A percentile compares a stretch with the other conserved stretches of the same genome.
Conservation (phyloP, 768 basidiomycete genomes). For the Leccinum sublutescens region DNA sequence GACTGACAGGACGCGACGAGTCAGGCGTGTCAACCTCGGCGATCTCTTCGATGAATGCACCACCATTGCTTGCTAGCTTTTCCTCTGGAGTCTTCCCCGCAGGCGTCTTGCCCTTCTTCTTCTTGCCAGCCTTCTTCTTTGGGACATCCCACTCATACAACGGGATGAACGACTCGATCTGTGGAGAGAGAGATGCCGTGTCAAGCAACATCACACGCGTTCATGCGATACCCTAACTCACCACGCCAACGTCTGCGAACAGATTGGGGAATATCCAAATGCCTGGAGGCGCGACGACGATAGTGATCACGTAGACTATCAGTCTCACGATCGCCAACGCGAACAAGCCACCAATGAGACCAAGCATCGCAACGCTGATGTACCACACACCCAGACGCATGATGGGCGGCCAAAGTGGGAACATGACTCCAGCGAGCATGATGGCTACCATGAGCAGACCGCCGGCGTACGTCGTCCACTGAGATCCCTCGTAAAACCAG, state of each 20-base stretch:
- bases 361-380: slow-evolving; percentile 83
- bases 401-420: slow-evolving; percentile 95
- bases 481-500: slow-evolving; percentile 96
- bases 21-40: slow-evolving; percentile 31
- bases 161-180: slow-evolving; percentile 98
- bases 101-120: slow-evolving; percentile 50
- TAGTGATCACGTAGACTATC: slow-evolving; percentile 92
- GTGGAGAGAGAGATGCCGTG: not conserved
- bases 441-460: slow-evolving; percentile 88
- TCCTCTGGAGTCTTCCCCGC: slow-evolving; percentile 33
- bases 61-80: slow-evolving; percentile 41
- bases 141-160: slow-evolving; percentile 95
- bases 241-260: slow-evolving; percentile 98
- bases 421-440: slow-evolving; percentile 98
- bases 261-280: slow-evolving; percentile 99
- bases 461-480: slow-evolving; percentile 89
- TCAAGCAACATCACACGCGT: not conserved
- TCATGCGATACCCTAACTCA: slow-evolving; percentile 44
- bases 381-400: slow-evolving; percentile 97
- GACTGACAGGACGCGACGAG: slow-evolving; percentile 34
- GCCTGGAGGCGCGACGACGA: slow-evolving; percentile 81
- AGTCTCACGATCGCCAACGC: slow-evolving; percentile 86
- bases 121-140: slow-evolving; percentile 67
- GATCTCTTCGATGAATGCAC: slow-evolving; percentile 40
- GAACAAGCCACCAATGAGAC: slow-evolving; percentile 88